Base-by-base conservation (phyloP, 176 grass and related monocot species). In the Dactylis glomerata region DNA sequence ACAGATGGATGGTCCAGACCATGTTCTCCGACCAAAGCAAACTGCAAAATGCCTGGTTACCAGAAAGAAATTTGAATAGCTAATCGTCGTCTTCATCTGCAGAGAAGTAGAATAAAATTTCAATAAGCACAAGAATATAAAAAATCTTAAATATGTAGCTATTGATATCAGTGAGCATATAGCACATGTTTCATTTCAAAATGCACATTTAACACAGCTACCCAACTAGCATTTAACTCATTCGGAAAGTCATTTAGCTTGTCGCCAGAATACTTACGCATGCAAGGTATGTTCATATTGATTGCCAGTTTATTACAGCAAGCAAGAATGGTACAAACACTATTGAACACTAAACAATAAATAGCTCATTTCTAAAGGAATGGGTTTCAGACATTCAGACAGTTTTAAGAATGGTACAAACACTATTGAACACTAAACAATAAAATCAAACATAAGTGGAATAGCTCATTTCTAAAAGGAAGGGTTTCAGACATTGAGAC, bases 81-180 rank as follows among this genome's bases (percentile, higher is more conserved):
- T 92, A 92, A 68, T 89, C 82, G 40, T 92, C 86, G 31, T 88
- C 90, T 32, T 92, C 78, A 50, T 86, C 90, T 86, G 90, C 66
- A 88, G 4, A 81, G 47, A 85, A 13, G 45, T 72, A 67, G 67
- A 78, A 74, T 0, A 52, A 19, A 73, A 76, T 8, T 54, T 27
- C 38, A 26, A 76, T 76, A 40, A 82, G 70, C 50, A 28, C 47
- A 59, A 34, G 10, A 49, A 19, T 59, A 84, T 28, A 30, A 87
- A 79, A 80, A 19, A 10, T 46, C 30, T 11, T 15, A 6, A 46
- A 46, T 82, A 23, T 69, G 23, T 69, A 64, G 32, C 22, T 20
- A 27, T 46, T 45, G 1, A 61, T 17, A 30, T 24, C 10, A 38
- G 8, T 69, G 22, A 6, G 15, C 16, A 31, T 20, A 5, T 20